Percentiles rank a stretch among this genome's conserved stretches.
These are phyloP conservation scores for Citrus cavaleriei DNA, from an alignment of 345 rosid genomes.

Conservation along the genomic window DNA sequence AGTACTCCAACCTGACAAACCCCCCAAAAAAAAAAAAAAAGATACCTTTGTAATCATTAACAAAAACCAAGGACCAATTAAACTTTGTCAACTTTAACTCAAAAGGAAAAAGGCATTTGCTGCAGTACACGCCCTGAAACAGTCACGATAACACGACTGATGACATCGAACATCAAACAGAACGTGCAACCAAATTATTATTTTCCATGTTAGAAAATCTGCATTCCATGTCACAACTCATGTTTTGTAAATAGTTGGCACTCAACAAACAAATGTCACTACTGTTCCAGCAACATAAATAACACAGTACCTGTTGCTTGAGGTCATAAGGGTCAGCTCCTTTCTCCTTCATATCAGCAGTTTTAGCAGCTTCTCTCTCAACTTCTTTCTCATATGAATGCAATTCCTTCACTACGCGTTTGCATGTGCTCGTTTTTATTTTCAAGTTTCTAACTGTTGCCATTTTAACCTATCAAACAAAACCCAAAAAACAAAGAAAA, in stretches of 20 bases:
- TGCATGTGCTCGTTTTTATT: slow-evolving; percentile 78
- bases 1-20: neutral
- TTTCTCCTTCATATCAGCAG: slow-evolving; percentile 84
- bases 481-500: neutral
- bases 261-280: neutral
- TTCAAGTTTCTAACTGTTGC: slow-evolving; percentile 67
- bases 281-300: too few relatives aligned
- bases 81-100: neutral
- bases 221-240: neutral
- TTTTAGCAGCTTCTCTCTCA: slow-evolving; percentile 83
- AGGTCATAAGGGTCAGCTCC: slow-evolving; percentile 94
- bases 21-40: neutral
- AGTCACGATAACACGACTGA: neutral
- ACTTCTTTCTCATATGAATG: slow-evolving; percentile 92
- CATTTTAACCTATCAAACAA: slow-evolving; percentile 33
- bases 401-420: slow-evolving; percentile 79
- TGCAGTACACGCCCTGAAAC: neutral
- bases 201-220: neutral
- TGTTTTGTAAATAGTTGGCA: neutral
- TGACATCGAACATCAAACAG: neutral
- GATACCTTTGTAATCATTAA: neutral
- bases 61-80: neutral
- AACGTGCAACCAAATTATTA: neutral
- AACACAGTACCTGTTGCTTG: slow-evolving; percentile 64
- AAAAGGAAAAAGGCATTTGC: neutral